Conservation (phyloP, 768 basidiomycete species). For the Tricholoma saponaceum region DNA sequence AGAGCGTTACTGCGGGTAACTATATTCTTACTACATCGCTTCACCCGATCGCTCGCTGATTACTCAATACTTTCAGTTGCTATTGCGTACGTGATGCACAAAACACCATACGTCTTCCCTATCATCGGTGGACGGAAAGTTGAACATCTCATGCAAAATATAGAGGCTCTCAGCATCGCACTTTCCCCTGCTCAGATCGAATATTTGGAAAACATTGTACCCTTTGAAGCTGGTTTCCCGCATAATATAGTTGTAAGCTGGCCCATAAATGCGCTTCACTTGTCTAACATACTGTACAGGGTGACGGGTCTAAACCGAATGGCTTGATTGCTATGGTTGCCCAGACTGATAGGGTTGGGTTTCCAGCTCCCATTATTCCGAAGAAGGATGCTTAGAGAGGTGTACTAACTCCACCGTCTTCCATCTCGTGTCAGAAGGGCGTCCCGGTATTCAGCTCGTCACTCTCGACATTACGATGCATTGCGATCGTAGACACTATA, state of each 20-base stretch:
- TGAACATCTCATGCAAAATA: conserved; percentile 45
- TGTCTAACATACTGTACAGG: neutral
- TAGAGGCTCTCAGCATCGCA: conserved; percentile 42
- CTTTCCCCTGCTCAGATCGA: conserved; percentile 40
- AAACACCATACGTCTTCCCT: conserved; percentile 49
- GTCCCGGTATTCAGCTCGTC: no score
- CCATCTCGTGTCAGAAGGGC: no score
- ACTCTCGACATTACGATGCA: no score
- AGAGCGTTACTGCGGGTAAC: conserved; percentile 42
- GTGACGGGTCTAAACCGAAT: neutral
- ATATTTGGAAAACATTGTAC: conserved; percentile 34
- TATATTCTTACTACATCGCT: neutral
- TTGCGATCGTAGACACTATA: no score
- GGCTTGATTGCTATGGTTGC: neutral
- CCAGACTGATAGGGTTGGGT: neutral
- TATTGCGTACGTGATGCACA: conserved; percentile 52
- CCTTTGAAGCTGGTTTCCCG: conserved; percentile 45
- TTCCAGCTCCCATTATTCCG: neutral
- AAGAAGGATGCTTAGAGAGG: neutral
- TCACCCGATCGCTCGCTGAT: neutral
- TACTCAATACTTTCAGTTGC: conserved; percentile 28
- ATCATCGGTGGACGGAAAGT: conserved; percentile 47
- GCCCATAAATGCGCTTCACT: neutral
- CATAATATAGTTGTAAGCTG: conserved; percentile 22
- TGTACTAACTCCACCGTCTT: no score